Conservation (phyloP, 306 rosid genomes). For the Psophocarpus tetragonolobus region DNA sequence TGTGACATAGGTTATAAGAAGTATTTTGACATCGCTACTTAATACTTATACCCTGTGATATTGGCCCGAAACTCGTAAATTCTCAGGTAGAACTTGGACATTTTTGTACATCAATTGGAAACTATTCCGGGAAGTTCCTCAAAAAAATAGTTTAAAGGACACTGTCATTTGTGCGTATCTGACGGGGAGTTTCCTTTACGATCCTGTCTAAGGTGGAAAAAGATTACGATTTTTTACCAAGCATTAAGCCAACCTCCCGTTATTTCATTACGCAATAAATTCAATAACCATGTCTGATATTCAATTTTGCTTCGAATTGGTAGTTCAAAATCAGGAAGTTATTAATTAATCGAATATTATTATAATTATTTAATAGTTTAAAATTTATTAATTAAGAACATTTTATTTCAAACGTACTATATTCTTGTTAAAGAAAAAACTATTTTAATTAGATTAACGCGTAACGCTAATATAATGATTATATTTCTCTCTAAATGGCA, state of each 20-base stretch:
- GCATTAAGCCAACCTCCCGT: neutral
- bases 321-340: neutral
- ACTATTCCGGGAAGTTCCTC: conserved; percentile 33
- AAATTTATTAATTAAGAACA: neutral
- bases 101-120: neutral
- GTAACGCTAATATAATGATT: neutral
- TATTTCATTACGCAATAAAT: neutral
- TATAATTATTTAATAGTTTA: neutral
- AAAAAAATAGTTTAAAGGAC: neutral
- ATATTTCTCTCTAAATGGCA: conserved; percentile 10
- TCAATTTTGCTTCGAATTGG: neutral
- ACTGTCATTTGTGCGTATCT: neutral
- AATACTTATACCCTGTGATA: neutral
- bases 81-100: neutral
- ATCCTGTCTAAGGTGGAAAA: neutral
- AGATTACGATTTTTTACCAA: too few relatives aligned
- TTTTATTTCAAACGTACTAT: neutral
- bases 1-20: neutral
- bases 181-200: neutral
- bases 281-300: neutral
- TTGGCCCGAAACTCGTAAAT: neutral
- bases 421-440: neutral
- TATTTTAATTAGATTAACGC: neutral
- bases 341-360: neutral
- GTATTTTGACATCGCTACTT: neutral